phyloP scores from a whole-genome alignment of 2,329 filamentous ascomycete species.

The Graphiopsis chlorocephala region DNA sequence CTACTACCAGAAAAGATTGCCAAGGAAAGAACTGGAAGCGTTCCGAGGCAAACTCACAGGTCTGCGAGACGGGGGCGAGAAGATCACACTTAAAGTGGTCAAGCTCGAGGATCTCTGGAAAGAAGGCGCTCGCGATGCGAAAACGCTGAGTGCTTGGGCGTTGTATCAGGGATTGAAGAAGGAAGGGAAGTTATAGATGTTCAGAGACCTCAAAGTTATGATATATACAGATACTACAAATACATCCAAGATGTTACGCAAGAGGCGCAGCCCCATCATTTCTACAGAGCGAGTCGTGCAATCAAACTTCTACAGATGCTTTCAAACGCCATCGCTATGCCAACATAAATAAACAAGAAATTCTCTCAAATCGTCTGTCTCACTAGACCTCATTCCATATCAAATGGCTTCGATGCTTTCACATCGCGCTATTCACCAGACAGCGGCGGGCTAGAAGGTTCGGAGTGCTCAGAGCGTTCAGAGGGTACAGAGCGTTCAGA shows the following conservation, averaged over 20 bases:
- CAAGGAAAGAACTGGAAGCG: slow-evolving; percentile 46
- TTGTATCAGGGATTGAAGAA: slow-evolving; percentile 53
- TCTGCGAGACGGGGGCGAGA: slow-evolving; percentile 54
- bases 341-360: neutral
- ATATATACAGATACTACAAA: neutral
- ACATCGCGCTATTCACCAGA: neutral
- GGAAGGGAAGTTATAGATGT: slow-evolving; percentile 42
- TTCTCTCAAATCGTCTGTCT: neutral
- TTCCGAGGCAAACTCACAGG: slow-evolving; percentile 55
- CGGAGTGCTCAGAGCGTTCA: neutral
- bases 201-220: neutral
- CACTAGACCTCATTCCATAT: neutral
- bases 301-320: neutral
- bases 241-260: neutral
- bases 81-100: slow-evolving; percentile 58
- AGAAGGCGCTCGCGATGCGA: slow-evolving; percentile 54
- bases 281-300: neutral
- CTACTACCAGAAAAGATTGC: slow-evolving; percentile 53
- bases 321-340: neutral
- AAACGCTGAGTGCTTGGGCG: slow-evolving; percentile 54
- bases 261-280: neutral
- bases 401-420: neutral
- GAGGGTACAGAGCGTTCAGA: too few relatives aligned
- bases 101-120: slow-evolving; percentile 52
- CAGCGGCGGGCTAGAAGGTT: neutral